A percentile compares a stretch with the other conserved stretches of the same genome.
phyloP scores from a whole-genome alignment of 2,329 filamentous ascomycete genomes.

The Calonectria crousiana region DNA sequence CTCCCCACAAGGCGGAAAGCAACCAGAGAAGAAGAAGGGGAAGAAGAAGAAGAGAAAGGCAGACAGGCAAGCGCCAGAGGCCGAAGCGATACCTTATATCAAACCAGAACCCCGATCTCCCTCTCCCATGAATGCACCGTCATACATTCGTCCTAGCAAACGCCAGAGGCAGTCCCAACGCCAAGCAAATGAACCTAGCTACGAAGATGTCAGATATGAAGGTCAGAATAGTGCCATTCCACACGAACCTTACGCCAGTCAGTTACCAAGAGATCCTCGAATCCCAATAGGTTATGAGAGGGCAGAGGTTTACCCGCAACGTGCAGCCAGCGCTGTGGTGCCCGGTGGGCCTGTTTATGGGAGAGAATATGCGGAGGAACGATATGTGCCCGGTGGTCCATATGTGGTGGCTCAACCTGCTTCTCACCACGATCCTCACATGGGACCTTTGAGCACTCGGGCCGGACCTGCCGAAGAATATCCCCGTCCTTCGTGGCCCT shows the following conservation, averaged over 20 bases:
- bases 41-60: slow-evolving; percentile 68
- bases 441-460: slow-evolving; percentile 50
- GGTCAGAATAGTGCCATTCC: slow-evolving; percentile 52
- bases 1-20: slow-evolving; percentile 66
- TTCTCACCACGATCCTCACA: slow-evolving; percentile 44
- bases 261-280: slow-evolving; percentile 46
- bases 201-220: slow-evolving; percentile 56
- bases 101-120: slow-evolving; percentile 75
- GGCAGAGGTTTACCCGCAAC: slow-evolving; percentile 39
- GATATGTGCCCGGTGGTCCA: slow-evolving; percentile 44
- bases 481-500: slow-evolving; percentile 56
- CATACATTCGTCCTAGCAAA: slow-evolving; percentile 68
- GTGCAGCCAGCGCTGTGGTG: slow-evolving; percentile 40
- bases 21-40: slow-evolving; percentile 61
- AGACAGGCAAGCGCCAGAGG: slow-evolving; percentile 61
- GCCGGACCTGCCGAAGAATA: slow-evolving; percentile 56
- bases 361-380: slow-evolving; percentile 50
- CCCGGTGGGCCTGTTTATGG: slow-evolving; percentile 47
- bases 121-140: slow-evolving; percentile 67
- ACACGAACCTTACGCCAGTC: slow-evolving; percentile 49
- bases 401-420: slow-evolving; percentile 52
- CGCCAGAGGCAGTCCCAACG: slow-evolving; percentile 63
- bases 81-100: slow-evolving; percentile 65
- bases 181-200: slow-evolving; percentile 48
- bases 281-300: slow-evolving; percentile 51